These are phyloP conservation scores for Petasospora fabianii DNA, from an alignment of 1,139 yeast species.

Conservation along the genomic window DNA sequence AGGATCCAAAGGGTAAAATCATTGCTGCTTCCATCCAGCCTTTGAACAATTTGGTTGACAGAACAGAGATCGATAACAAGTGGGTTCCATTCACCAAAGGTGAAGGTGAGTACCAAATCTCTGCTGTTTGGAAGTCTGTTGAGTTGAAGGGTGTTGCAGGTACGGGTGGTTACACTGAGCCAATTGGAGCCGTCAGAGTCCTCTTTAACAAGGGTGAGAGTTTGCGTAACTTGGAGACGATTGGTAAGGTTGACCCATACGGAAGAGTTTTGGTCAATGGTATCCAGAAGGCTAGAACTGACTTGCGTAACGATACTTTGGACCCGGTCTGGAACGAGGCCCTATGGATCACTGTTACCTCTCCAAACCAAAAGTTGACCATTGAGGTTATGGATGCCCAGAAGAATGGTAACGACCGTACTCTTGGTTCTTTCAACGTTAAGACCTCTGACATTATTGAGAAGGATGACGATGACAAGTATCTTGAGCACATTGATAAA, in stretches of 20 bases:
- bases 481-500: constrained; percentile 55
- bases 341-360: constrained; percentile 74
- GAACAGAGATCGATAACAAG: constrained; percentile 70
- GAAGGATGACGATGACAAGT: constrained; percentile 55
- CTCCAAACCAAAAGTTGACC: constrained; percentile 75
- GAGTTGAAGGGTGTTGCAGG: constrained; percentile 62
- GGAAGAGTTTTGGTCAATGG: constrained; percentile 77
- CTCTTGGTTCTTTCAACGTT: constrained; percentile 70
- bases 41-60: constrained; percentile 65
- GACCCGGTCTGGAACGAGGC: constrained; percentile 87
- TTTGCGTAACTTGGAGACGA: constrained; percentile 76
- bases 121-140: constrained; percentile 85
- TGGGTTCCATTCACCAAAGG: constrained; percentile 69
- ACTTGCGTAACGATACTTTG: constrained; percentile 60
- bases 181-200: constrained; percentile 86
- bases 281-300: constrained; percentile 71
- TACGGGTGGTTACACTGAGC: constrained; percentile 80
- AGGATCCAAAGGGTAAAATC: constrained; percentile 57
- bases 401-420: constrained; percentile 69
- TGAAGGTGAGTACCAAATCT: constrained; percentile 66
- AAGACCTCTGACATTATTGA: constrained; percentile 63
- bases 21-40: constrained; percentile 62
- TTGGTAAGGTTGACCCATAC: constrained; percentile 93
- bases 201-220: constrained; percentile 67
- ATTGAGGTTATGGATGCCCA: constrained; percentile 93